A percentile compares a stretch with the other conserved stretches of the same genome.
phyloP scores from a whole-genome alignment of 2,329 filamentous ascomycete species.

The Talaromyces sp. region DNA sequence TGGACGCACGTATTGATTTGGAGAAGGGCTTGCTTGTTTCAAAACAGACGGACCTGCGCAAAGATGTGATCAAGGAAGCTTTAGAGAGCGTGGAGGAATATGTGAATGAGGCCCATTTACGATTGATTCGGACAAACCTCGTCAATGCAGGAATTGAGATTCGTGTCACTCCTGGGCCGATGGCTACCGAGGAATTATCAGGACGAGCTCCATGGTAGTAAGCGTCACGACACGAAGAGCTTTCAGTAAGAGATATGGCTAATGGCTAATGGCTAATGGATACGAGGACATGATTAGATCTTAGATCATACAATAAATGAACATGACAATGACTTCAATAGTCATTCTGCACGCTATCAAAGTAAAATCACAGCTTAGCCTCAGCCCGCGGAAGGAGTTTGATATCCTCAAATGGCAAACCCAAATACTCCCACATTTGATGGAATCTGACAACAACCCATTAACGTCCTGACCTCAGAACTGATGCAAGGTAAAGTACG shows the following conservation, averaged over 20 bases:
- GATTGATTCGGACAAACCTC: constrained; percentile 74
- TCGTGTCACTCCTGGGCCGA: constrained; percentile 26
- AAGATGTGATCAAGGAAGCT: constrained; percentile 65
- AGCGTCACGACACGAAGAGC: neutral
- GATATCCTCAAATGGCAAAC: constrained; percentile 42
- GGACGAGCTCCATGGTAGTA: neutral
- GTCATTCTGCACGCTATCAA: neutral
- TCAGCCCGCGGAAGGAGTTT: constrained; percentile 15
- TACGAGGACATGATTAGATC: constrained; percentile 9
- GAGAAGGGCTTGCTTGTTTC: constrained; percentile 77
- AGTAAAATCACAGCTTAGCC: constrained; percentile 5
- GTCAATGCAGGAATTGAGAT: constrained; percentile 72
- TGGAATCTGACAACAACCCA: constrained; percentile 24
- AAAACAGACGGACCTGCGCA: constrained; percentile 62
- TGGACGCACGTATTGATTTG: constrained; percentile 79
- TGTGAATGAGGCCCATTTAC: constrained; percentile 69
- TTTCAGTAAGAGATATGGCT: neutral
- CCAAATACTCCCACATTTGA: constrained; percentile 65
- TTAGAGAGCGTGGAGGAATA: constrained; percentile 67
- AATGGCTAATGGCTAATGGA: neutral
- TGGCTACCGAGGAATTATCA: neutral
- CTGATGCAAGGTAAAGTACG: constrained; percentile 32
- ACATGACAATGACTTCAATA: neutral
- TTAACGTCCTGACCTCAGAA: neutral
- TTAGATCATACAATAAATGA: constrained; percentile 4